Evolutionary conservation across 192 early-diverging fungal species (phyloP), one percentile per base, ranked within the genome.

Genomic region (Entomortierella chlamydospora): DNA sequence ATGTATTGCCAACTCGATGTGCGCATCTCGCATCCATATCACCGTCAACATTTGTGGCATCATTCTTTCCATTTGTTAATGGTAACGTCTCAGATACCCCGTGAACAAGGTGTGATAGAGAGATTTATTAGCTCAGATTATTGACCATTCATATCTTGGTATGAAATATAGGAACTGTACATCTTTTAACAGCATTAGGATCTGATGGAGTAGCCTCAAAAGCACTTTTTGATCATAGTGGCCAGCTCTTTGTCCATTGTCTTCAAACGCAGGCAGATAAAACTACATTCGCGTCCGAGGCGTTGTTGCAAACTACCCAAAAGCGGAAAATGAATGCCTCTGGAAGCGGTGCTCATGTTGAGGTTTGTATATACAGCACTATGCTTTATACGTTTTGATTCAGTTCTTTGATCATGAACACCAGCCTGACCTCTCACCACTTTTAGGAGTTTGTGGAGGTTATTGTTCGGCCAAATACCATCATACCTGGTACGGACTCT

Each of bases 201-300:
- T 45, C 67, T 3, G 10, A 29, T n/a, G 41, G 41, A 4, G 23
- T 79, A 23, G 68, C 63, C 0, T 43, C 67, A 22, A 66, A 57
- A 42, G 63, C 57, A 5, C 37, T 79, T 25, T 33, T 70, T 20
- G 68, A 66, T 42, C 76, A 70, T 30, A 8, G 53, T 17, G 62
- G 62, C 2, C 68, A 65, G 25, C 51, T 79, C 30, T 79, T 65
- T 64, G 45, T 79, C 11, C 76, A 79, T 25, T 79, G 76, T 22
- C 56, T 70, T 1, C 54, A 70, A 1, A 31, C 47, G 4, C 17
- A 22, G 13, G 0, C 45, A 31, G 72, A 74, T 15, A 25, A 57
- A 30, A 26, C 5, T 12, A 41, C 23, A 12, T 58, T 61, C 23
- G 22, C 45, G 3, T 11, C 25, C 13, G 29, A 41, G 18, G 30